These are phyloP conservation scores for Camellia lanceoleosa DNA, from an alignment of 148 eudicot genomes.

Conservation along the genomic window DNA sequence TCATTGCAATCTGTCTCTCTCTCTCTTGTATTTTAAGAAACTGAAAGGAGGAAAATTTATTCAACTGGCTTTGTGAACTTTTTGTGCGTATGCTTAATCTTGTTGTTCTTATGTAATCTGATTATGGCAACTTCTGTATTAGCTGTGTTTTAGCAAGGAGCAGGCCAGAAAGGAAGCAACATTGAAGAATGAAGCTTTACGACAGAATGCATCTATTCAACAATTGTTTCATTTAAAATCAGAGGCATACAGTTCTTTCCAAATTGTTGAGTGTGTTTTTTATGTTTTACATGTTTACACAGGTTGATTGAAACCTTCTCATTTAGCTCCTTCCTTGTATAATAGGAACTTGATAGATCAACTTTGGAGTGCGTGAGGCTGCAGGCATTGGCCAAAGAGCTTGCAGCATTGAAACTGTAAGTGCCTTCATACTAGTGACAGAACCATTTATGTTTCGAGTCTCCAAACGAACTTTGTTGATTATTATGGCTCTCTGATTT, in stretches of 20 bases:
- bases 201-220: slow-evolving; percentile 47
- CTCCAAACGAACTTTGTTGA: slow-evolving; percentile 7
- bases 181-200: slow-evolving; percentile 52
- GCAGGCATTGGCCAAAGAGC: slow-evolving; percentile 82
- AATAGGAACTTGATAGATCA: slow-evolving; percentile 67
- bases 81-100: neutral
- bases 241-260: slow-evolving; percentile 34
- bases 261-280: neutral
- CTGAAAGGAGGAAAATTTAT: neutral
- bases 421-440: slow-evolving; percentile 19
- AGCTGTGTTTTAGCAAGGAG: slow-evolving; percentile 61
- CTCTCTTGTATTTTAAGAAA: neutral
- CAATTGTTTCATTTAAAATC: slow-evolving; percentile 51
- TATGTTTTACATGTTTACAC: no score
- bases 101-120: slow-evolving; percentile 8
- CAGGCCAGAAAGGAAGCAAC: slow-evolving; percentile 47
- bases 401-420: slow-evolving; percentile 81
- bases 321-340: slow-evolving; percentile 5
- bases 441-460: neutral
- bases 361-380: slow-evolving; percentile 48
- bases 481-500: slow-evolving; percentile 16
- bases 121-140: slow-evolving; percentile 11
- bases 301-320: neutral
- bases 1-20: neutral
- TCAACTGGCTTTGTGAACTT: neutral